These are phyloP conservation scores for Schizosaccharomyces octosporus DNA, from an alignment of 805 yeast species.

Conservation along the genomic window DNA sequence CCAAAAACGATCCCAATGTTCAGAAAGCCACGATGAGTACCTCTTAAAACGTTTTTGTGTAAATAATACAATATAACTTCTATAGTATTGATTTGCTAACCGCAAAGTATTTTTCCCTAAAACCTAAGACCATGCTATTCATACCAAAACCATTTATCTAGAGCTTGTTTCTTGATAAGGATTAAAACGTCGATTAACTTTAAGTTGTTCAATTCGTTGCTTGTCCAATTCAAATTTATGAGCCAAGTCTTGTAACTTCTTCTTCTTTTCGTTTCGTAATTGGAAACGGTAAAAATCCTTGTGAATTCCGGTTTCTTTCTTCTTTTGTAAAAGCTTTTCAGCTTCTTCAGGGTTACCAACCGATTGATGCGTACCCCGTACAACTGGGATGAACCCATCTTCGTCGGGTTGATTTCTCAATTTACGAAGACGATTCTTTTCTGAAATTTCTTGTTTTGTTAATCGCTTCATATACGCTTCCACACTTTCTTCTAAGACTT, in stretches of 20 bases:
- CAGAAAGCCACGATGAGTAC: not conserved
- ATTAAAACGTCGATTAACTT: slow-evolving; percentile 55
- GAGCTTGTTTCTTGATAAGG: slow-evolving; percentile 31
- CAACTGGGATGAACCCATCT: slow-evolving; percentile 11
- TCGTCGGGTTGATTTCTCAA: slow-evolving; percentile 7
- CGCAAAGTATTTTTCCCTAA: no score
- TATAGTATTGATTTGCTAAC: no score
- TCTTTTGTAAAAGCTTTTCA: slow-evolving; percentile 19
- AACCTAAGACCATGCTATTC: not conserved
- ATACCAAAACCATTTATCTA: not conserved
- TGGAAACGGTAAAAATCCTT: slow-evolving; percentile 89
- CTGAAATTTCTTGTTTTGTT: not conserved
- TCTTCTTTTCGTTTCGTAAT: slow-evolving; percentile 76
- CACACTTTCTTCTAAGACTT: not conserved
- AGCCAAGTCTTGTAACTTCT: slow-evolving; percentile 70
- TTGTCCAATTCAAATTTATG: slow-evolving; percentile 75
- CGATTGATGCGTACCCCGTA: slow-evolving; percentile 5
- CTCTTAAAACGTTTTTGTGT: no score
- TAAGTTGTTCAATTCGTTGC: slow-evolving; percentile 54
- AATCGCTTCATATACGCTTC: not conserved
- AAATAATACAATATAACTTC: no score
- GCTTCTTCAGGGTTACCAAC: slow-evolving; percentile 9
- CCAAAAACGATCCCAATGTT: slow-evolving; percentile 19
- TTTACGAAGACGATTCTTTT: not conserved
- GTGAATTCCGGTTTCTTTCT: slow-evolving; percentile 40